Evolutionary conservation across 192 early-diverging fungal species (phyloP).

Genomic region (Nowakowskiella sp.): DNA sequence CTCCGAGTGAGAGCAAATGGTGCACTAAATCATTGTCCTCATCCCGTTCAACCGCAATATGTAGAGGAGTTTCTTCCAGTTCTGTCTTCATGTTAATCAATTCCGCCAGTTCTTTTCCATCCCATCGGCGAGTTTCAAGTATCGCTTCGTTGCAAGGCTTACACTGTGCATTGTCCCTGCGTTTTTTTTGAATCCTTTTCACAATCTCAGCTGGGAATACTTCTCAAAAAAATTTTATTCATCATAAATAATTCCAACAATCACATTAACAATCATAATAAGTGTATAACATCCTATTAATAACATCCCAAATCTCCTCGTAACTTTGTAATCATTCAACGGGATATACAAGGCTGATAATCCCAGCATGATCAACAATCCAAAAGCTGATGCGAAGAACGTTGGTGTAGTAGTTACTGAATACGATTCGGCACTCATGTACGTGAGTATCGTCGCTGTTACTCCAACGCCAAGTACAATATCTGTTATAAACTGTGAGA

Average conservation of each 20-base stretch:
- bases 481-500: constrained; percentile 31
- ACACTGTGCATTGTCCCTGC: too few species aligned
- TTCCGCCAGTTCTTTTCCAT: too few species aligned
- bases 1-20: too few species aligned
- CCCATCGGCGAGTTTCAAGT: too few species aligned
- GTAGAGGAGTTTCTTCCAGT: too few species aligned
- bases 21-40: too few species aligned
- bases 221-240: too few species aligned
- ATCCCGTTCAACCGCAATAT: too few species aligned
- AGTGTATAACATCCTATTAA: constrained; percentile 50
- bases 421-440: constrained; percentile 39
- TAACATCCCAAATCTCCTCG: constrained; percentile 45
- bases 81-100: too few species aligned
- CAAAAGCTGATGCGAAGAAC: constrained; percentile 59
- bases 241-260: constrained; percentile 33
- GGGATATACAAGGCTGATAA: constrained; percentile 56
- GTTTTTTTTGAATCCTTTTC: too few species aligned
- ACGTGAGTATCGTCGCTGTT: constrained; percentile 54
- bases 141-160: too few species aligned
- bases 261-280: constrained; percentile 54
- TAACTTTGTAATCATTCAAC: constrained; percentile 54
- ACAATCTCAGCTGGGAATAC: too few species aligned
- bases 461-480: constrained; percentile 80
- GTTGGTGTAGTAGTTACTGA: constrained; percentile 55
- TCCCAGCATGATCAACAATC: constrained; percentile 54